Percentiles rank a stretch among this genome's conserved stretches.
Evolutionary conservation across 495 filamentous ascomycete genomes (phyloP).

Genomic region (Penicillium soppii): DNA sequence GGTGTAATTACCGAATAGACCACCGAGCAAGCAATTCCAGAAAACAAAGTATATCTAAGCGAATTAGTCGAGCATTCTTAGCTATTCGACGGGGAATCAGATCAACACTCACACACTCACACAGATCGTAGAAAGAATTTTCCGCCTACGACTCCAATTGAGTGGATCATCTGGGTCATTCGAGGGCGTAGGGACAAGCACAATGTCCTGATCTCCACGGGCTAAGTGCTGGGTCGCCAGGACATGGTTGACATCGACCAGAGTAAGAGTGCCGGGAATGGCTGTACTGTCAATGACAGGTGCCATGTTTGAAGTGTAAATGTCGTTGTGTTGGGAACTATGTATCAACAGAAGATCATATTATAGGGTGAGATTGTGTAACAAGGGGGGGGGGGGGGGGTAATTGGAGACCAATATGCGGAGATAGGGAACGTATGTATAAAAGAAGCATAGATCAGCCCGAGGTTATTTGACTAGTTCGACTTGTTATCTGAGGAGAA

Average conservation of each 20-base stretch:
- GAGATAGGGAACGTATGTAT: no score
- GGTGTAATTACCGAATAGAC: constrained; percentile 63
- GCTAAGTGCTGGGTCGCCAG: constrained; percentile 42
- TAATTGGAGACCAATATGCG: no score
- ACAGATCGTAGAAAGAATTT: constrained; percentile 51
- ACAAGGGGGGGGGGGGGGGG: no score
- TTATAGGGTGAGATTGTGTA: no score
- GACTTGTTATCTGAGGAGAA: no score
- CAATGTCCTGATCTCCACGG: constrained; percentile 46
- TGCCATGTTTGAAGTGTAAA: constrained; percentile 27
- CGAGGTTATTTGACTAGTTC: no score
- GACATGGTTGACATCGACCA: constrained; percentile 54
- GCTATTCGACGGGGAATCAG: no score
- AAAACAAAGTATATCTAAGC: constrained; percentile 55
- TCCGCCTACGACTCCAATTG: constrained; percentile 59
- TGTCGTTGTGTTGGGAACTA: no score
- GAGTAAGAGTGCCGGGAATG: constrained; percentile 54
- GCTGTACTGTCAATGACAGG: constrained; percentile 37
- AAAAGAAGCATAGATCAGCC: no score
- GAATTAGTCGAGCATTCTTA: background rate
- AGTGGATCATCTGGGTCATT: constrained; percentile 60
- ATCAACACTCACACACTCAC: constrained; percentile 37
- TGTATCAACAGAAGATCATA: background rate
- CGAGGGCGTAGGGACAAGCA: constrained; percentile 59
- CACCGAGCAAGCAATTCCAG: constrained; percentile 58